These are phyloP conservation scores for Alternaria conjuncta DNA, from an alignment of 2,329 filamentous ascomycete species.

Conservation along the genomic window DNA sequence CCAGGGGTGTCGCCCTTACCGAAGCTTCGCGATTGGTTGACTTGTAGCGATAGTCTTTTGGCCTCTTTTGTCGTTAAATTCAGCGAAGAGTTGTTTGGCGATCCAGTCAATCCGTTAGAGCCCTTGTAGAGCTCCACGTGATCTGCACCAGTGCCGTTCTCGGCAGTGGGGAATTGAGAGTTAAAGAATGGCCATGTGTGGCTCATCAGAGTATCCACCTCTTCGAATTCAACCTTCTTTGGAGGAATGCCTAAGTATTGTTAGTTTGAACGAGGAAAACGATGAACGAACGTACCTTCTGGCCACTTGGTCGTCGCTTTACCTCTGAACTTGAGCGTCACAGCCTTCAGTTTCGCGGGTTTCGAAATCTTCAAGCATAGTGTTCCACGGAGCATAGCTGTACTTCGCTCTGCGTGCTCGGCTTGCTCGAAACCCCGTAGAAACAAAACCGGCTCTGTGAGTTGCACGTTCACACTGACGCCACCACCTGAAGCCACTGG, in stretches of 20 bases:
- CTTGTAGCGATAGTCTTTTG: conserved; percentile 77
- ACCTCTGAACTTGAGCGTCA: conserved; percentile 85
- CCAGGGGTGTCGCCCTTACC: conserved; percentile 74
- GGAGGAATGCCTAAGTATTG: conserved; percentile 74
- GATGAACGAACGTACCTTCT: conserved; percentile 66
- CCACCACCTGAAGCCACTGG: conserved; percentile 81
- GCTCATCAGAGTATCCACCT: conserved; percentile 84
- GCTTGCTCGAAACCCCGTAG: conserved; percentile 79
- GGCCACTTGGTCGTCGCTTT: conserved; percentile 93
- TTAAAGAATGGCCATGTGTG: conserved; percentile 95
- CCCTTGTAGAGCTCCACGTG: conserved; percentile 63
- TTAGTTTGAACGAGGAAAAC: conserved; percentile 5
- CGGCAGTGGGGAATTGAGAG: conserved; percentile 66
- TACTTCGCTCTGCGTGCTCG: conserved; percentile 67
- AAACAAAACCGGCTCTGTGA: conserved; percentile 82
- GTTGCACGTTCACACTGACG: conserved; percentile 72
- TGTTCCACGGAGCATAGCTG: conserved; percentile 84
- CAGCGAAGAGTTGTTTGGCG: conserved; percentile 54
- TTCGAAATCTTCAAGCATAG: conserved; percentile 84
- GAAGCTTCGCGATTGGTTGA: conserved; percentile 84
- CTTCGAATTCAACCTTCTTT: conserved; percentile 79
- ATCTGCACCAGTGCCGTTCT: conserved; percentile 68
- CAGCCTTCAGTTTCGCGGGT: conserved; percentile 88
- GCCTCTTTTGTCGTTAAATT: conserved; percentile 58
- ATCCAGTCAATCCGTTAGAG: conserved; percentile 49